Evolutionary conservation across 495 filamentous ascomycete genomes (phyloP).

Genomic region (Lasiosphaeris hirsuta): DNA sequence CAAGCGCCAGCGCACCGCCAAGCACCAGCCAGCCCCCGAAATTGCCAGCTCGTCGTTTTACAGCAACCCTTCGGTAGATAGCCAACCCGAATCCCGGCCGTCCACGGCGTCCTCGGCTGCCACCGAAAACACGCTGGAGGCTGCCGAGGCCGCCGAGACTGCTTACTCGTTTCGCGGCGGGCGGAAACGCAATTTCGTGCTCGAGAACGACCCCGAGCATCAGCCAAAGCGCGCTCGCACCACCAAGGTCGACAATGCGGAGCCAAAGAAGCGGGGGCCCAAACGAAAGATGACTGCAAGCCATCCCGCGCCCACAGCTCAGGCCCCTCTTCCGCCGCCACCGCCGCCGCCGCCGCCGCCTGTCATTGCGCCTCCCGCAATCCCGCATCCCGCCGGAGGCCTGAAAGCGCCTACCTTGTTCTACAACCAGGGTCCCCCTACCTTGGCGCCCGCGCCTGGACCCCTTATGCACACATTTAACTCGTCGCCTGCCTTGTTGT

Average conservation of each 20-base stretch:
- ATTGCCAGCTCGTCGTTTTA: slow-evolving; percentile 28
- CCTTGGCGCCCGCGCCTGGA: slow-evolving; percentile 16
- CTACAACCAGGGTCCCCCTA: slow-evolving; percentile 17
- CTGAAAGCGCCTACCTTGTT: slow-evolving; percentile 21
- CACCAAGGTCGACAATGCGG: slow-evolving; percentile 8
- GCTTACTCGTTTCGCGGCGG: slow-evolving; percentile 38
- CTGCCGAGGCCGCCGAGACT: slow-evolving; percentile 30
- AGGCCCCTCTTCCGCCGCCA: slow-evolving; percentile 20
- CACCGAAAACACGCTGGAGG: slow-evolving; percentile 27
- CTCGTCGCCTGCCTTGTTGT: slow-evolving; percentile 19
- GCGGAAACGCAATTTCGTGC: slow-evolving; percentile 34
- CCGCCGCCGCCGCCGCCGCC: slow-evolving; percentile 8
- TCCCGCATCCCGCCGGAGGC: slow-evolving; percentile 14
- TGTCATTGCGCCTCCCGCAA: slow-evolving; percentile 22
- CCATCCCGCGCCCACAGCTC: slow-evolving; percentile 13
- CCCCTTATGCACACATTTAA: slow-evolving; percentile 32
- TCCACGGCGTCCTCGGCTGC: slow-evolving; percentile 31
- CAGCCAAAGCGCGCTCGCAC: slow-evolving; percentile 20
- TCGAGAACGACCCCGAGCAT: slow-evolving; percentile 34
- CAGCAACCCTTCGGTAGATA: slow-evolving; percentile 21
- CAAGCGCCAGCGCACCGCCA: slow-evolving; percentile 20
- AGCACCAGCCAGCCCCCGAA: slow-evolving; percentile 13
- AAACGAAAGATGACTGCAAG: slow-evolving; percentile 18
- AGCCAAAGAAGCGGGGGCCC: slow-evolving; percentile 24
- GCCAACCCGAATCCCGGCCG: slow-evolving; percentile 31